A percentile compares a stretch with the other conserved stretches of the same genome.
Evolutionary conservation across 2,329 filamentous ascomycete species (phyloP).

Genomic region (Cadophora sp.): DNA sequence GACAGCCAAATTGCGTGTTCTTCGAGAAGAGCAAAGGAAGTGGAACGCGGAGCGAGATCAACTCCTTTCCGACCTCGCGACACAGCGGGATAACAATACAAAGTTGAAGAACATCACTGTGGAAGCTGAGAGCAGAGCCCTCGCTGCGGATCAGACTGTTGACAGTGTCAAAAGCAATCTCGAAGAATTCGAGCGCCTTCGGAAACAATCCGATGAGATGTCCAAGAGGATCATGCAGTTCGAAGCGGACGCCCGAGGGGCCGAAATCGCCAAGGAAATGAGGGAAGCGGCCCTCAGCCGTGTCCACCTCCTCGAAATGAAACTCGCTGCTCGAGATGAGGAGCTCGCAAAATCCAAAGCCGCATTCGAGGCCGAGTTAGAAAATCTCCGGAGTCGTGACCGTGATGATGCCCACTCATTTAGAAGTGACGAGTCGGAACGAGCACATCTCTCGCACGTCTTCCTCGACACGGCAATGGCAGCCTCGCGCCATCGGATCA

Average conservation of each 20-base stretch:
- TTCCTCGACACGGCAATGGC: conserved; percentile 34
- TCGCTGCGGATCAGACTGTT: conserved; percentile 67
- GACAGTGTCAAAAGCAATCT: conserved; percentile 67
- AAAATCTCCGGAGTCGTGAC: conserved; percentile 45
- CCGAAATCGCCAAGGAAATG: conserved; percentile 61
- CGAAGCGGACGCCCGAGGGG: conserved; percentile 68
- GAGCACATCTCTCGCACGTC: conserved; percentile 22
- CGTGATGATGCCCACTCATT: conserved; percentile 40
- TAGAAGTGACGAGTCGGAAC: conserved; percentile 17
- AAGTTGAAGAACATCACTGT: conserved; percentile 71
- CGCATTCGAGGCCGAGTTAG: conserved; percentile 55
- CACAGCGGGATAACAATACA: conserved; percentile 64
- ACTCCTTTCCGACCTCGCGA: conserved; percentile 64
- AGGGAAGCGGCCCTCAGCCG: conserved; percentile 64
- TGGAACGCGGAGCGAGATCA: conserved; percentile 64
- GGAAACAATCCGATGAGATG: conserved; percentile 63
- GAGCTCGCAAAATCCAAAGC: conserved; percentile 51
- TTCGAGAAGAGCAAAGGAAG: conserved; percentile 74
- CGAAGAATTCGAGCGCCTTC: conserved; percentile 65
- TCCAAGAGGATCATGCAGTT: conserved; percentile 66
- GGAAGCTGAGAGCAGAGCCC: conserved; percentile 71
- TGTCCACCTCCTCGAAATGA: conserved; percentile 63
- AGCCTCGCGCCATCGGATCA: conserved; percentile 46
- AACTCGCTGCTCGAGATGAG: conserved; percentile 58
- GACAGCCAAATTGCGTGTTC: conserved; percentile 66